Evolutionary conservation across 352 stramenopile genomes (phyloP).

Genomic region (Phytopythium oedochilum): DNA sequence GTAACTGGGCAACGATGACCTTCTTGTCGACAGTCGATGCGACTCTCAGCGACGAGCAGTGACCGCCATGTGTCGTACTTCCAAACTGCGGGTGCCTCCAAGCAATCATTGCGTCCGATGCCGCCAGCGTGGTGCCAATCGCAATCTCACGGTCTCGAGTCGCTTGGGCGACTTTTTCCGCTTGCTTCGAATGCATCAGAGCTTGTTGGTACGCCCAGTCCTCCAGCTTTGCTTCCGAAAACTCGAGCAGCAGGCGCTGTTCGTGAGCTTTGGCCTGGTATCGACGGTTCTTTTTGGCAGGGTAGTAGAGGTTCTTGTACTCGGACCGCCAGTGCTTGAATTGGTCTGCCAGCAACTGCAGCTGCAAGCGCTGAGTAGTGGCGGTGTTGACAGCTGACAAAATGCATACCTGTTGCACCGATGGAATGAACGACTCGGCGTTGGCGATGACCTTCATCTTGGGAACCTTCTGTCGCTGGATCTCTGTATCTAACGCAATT

Average conservation of each 20-base stretch:
- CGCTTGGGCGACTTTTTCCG: neutral
- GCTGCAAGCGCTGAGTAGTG: constrained; percentile 29
- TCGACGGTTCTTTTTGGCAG: constrained; percentile 18
- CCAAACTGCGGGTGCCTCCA: constrained; percentile 15
- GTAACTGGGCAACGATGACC: constrained; percentile 11
- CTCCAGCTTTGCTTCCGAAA: constrained; percentile 18
- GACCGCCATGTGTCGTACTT: constrained; percentile 1
- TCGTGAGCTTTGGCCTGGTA: constrained; percentile 33
- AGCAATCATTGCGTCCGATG: constrained; percentile 37
- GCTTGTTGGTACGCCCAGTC: constrained; percentile 1
- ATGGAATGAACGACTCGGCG: constrained; percentile 28
- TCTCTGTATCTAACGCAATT: constrained; percentile 15
- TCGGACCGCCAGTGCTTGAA: constrained; percentile 41
- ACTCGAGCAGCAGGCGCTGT: constrained; percentile 35
- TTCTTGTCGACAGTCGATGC: constrained; percentile 14
- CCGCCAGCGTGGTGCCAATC: constrained; percentile 42
- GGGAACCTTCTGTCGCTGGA: constrained; percentile 9
- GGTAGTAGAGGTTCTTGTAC: constrained; percentile 32
- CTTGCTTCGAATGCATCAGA: constrained; percentile 3
- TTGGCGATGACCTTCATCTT: constrained; percentile 34
- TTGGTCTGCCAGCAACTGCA: constrained; percentile 27
- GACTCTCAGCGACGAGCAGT: constrained; percentile 16
- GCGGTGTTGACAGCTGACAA: constrained; percentile 32
- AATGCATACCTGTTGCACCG: constrained; percentile 5
- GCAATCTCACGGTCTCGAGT: constrained; percentile 39